Percentiles rank a stretch among this genome's conserved stretches.
These are phyloP conservation scores for Penicillium rolfsii DNA, from an alignment of 2,329 filamentous ascomycete genomes.

Conservation along the genomic window DNA sequence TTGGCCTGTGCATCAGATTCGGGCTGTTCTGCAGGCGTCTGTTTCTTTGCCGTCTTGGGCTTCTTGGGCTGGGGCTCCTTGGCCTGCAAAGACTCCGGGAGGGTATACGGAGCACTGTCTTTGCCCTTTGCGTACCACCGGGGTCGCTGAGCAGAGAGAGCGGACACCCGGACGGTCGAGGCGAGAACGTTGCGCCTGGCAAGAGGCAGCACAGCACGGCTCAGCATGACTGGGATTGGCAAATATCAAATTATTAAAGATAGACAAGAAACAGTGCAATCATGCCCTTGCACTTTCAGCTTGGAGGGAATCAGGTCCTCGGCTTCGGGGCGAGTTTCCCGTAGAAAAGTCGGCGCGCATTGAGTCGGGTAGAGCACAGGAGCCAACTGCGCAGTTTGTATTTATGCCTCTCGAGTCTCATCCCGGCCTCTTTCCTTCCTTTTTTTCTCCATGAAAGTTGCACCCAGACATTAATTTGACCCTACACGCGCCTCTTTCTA, in stretches of 20 bases:
- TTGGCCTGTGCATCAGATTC: conserved; percentile 44
- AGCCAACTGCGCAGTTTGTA: conserved; percentile 31
- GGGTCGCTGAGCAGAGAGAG: conserved; percentile 37
- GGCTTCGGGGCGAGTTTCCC: conserved; percentile 21
- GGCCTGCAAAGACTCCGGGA: conserved; percentile 35
- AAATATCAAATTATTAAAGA: conserved; percentile 17
- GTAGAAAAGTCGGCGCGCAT: conserved; percentile 38
- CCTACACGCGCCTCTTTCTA: conserved; percentile 48
- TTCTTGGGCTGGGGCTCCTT: conserved; percentile 36
- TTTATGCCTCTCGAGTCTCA: conserved; percentile 13
- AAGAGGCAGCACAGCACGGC: conserved; percentile 50
- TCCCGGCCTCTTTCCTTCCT: conserved; percentile 37
- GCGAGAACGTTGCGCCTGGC: conserved; percentile 47
- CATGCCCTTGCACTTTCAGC: conserved; percentile 25
- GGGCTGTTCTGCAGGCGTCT: conserved; percentile 41
- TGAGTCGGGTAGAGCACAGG: conserved; percentile 28
- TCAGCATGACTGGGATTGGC: conserved; percentile 44
- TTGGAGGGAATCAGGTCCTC: conserved; percentile 4
- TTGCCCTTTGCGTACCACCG: conserved; percentile 47
- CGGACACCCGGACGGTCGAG: conserved; percentile 40
- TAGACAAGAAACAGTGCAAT: conserved; percentile 16
- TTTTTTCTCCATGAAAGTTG: conserved; percentile 59
- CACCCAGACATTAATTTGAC: conserved; percentile 63
- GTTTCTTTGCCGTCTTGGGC: conserved; percentile 26
- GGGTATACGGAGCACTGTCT: conserved; percentile 39